Base-by-base conservation (phyloP, 176 grass and related monocot genomes). In the Thinopyrum elongatum region DNA sequence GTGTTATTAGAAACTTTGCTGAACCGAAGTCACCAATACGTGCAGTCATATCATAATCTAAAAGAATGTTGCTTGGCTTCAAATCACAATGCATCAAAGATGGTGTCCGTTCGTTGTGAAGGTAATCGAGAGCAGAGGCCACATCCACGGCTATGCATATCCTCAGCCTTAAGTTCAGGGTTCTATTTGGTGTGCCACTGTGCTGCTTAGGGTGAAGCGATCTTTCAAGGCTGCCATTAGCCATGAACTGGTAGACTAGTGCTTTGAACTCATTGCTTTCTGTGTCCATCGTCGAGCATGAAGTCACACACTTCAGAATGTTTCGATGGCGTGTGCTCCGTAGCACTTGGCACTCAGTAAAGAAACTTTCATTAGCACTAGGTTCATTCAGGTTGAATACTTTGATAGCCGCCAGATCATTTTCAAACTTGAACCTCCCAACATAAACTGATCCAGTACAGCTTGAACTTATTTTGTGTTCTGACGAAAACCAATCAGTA, bases 141-240 rank as follows among this genome's bases (percentile, higher is more conserved):
- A 80, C 84, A 80, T 86, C 84, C 17, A 14, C 7, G 2, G 21
- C 76, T 4, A 86, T 80, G 35, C 26, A 17, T 71, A 86, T 86
- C 34, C 76, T 39, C 36, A 62, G 34, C 1, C 76, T 17, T 19
- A 86, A 86, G 51, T 35, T 79, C 71, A 86, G 27, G 11, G 22
- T 19, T 30, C 76, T 86, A 2, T 5, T 21, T 14, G 41, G 71
- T 8, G 7, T 66, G 19, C 30, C 83, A 60, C 8, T 10, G 25
- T 79, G 15, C 22, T 70, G 3, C 25, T 58, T 8, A 31, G 23
- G 9, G 49, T 86, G 65, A 12, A 86, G 2, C 76, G 76, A 86
- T 22, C 35, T 86, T n/a, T 80, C 84, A 23, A 86, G 65, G 35
- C 84, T 86, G 13, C 84, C 84, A 79, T 86, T 86, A 70, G 6